These are phyloP conservation scores for Leccinellum luteum DNA, from an alignment of 768 basidiomycete species.

Conservation along the genomic window DNA sequence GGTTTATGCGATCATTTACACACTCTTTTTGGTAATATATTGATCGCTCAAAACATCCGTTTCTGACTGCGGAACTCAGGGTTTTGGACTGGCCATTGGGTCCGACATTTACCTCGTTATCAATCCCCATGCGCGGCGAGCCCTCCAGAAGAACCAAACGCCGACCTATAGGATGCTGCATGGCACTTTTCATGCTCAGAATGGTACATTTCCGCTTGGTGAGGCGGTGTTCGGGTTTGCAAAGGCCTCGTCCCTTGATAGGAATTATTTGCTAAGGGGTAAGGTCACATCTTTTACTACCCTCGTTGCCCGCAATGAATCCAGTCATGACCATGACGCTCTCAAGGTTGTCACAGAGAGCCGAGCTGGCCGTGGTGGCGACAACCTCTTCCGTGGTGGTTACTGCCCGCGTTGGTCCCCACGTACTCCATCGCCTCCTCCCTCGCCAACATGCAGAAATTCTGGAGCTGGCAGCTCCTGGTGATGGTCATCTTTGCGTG, in stretches of 20 bases:
- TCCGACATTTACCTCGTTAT: constrained; percentile 78
- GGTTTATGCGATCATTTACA: constrained; percentile 85
- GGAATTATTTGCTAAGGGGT: constrained; percentile 32
- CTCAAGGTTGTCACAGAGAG: constrained; percentile 70
- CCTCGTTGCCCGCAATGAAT: constrained; percentile 22
- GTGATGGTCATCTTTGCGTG: constrained; percentile 85
- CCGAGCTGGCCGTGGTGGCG: constrained; percentile 74
- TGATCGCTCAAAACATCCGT: not conserved
- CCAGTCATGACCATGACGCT: constrained; percentile 21
- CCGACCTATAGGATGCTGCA: constrained; percentile 47
- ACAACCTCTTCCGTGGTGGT: constrained; percentile 80
- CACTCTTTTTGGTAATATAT: constrained; percentile 63
- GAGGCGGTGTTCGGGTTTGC: constrained; percentile 49
- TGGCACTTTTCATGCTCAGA: constrained; percentile 50
- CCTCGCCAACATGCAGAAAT: constrained; percentile 71
- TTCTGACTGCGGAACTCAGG: constrained; percentile 39
- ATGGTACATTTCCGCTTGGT: constrained; percentile 42
- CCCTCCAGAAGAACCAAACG: constrained; percentile 30
- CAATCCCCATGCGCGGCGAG: constrained; percentile 51
- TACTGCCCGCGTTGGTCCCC: constrained; percentile 74
- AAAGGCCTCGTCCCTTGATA: constrained; percentile 32
- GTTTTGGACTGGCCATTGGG: constrained; percentile 81
- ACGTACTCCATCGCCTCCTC: constrained; percentile 73
- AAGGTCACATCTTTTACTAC: not conserved
- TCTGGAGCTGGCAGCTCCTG: constrained; percentile 65